Evolutionary conservation across 1,284 basidiomycete genomes (phyloP).

Genomic region (Boletus subluridellus): DNA sequence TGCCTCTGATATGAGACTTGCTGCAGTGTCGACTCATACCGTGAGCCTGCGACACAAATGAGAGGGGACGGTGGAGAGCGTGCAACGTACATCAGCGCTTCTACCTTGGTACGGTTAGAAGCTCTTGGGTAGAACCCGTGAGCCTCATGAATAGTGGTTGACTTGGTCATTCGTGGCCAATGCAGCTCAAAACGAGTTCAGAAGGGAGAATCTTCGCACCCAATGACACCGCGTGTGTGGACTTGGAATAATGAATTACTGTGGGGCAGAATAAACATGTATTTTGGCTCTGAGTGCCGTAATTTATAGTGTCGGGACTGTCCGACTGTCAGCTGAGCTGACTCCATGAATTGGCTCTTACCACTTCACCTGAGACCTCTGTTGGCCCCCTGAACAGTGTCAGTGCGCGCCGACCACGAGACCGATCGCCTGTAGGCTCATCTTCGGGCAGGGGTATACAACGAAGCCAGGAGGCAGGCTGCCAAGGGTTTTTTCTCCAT

Average conservation of each 20-base stretch:
- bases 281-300: no score
- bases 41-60: not conserved
- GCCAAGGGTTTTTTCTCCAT: not conserved
- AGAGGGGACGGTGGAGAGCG: no score
- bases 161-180: not conserved
- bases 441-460: not conserved
- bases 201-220: not conserved
- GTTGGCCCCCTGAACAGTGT: not conserved
- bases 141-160: not conserved
- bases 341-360: no score
- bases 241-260: not conserved
- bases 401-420: not conserved
- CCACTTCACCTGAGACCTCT: no score
- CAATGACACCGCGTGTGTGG: not conserved
- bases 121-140: no score
- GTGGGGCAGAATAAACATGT: not conserved
- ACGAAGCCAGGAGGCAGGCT: not conserved
- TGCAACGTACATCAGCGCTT: not conserved
- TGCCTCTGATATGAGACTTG: no score
- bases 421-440: not conserved
- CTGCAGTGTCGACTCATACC: not conserved
- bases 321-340: no score
- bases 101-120: no score
- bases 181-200: not conserved
- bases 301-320: no score